Evolutionary conservation across 768 basidiomycete species (phyloP), one percentile per base, ranked within the genome.

Genomic region (Tulasnella sp.): DNA sequence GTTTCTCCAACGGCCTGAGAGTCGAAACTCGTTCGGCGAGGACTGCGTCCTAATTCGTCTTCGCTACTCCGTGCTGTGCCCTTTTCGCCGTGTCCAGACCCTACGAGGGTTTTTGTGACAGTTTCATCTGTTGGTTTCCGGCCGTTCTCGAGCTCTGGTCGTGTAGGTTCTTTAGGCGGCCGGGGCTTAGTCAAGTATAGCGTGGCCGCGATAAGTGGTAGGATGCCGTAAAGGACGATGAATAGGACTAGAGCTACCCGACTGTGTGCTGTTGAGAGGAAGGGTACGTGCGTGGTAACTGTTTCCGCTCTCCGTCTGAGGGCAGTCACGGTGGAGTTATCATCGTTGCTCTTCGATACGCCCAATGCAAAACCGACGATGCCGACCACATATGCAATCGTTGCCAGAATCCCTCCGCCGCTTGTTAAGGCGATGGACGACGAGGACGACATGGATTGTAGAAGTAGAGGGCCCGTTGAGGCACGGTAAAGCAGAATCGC

Each of bases 191-290:
- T 69, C 11, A 69, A 7, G 19, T 29, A 35, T 6, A 69, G 69
- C 6, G 44, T 42, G 32, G 75, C 34, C 5, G 67, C 67, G 22
- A 74, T 32, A 34, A 75, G 40, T 34, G 76, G 76, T 11, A 76
- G 35, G 36, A 76, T n/a, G 19, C 62, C 74, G 70, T 91, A 92
- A 26, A 92, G 80, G 42, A 82, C 83, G 44, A 86, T 73, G 77
- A 89, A 90, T 17, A 93, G 83, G 19, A 84, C 84, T 52, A 92
- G 80, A 39, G 90, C 89, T 1, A 85, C 87, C 77, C 83, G 82
- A 37, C 89, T 86, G 77, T 93, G 92, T 8, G 79, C 77, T 1
- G 91, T 92, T 73, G 80, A 82, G 62, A 92, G 83, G 73, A 80
- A 73, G 29, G 52, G 26, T 59, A n/a, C 17, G 34, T 11, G 67